Evolutionary conservation across 1,284 basidiomycete genomes (phyloP), one percentile per base, ranked within the genome.

Genomic region (Papiliotrema laurentii): DNA sequence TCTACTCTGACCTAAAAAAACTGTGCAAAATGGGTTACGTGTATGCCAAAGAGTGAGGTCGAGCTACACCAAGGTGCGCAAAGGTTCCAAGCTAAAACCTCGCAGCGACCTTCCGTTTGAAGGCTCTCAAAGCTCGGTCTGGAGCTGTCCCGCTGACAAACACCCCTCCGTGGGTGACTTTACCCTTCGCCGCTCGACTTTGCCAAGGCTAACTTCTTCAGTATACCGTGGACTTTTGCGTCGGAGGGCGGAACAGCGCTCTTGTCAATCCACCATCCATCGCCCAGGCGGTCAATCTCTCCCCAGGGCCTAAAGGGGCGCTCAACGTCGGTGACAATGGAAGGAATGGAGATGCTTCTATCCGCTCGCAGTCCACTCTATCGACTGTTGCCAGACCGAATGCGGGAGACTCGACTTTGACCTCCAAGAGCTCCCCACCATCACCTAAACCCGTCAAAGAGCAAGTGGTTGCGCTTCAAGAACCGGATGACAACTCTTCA

Each of bases 21-120:
- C 34, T 49, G 21, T 58, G 56, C 37, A 34, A 53, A 18, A 46
- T 41, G n/a, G 53, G 44, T 7, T 58, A 55, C 33, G 48, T 58
- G 13, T 58, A 51, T 34, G 43, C 56, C 1, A 48, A 52, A 13
- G 56, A 58, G 56, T 58, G 27, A 49, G 56, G 42, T n/a, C 7
- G 25, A 11, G 7, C 21, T 28, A 30, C 18, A 33, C 10, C 7
- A 16, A 10, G 2, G n/a, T 9, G 1, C 10, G 30, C 24, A 13
- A 24, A 10, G 21, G 22, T 9, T n/a, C n/a, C 38, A 6, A n/a
- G 9, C 21, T 9, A 44, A 13, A 16, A 18, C 14, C 31, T 27
- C 16, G 7, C 13, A 44, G 43, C 22, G 43, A 44, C 21, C 43
- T 35, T 1, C 25, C 24, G 3, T 43, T 43, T 26, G 41, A 27